Conservation (phyloP, 2,329 filamentous ascomycete genomes). For the Atkinsonella texensis region DNA sequence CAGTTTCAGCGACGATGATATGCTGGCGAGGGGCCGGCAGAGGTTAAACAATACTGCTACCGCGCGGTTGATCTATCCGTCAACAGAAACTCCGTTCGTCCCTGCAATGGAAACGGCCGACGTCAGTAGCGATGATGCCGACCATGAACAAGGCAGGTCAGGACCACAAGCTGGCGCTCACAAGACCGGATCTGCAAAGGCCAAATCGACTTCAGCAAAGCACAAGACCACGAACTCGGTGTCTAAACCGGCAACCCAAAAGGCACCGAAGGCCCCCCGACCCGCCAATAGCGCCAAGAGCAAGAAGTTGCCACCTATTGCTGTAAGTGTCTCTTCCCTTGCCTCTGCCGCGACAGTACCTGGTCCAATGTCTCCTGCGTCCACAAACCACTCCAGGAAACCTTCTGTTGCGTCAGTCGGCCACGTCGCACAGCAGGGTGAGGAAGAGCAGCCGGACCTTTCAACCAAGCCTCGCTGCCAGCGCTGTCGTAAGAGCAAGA, state of each 20-base stretch:
- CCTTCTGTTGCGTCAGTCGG: slow-evolving; percentile 54
- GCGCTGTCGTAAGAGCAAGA: slow-evolving; percentile 98
- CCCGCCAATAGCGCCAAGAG: slow-evolving; percentile 27
- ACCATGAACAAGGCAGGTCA: slow-evolving; percentile 17
- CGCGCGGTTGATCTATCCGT: slow-evolving; percentile 36
- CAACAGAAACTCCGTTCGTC: slow-evolving; percentile 40
- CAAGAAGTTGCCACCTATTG: slow-evolving; percentile 35
- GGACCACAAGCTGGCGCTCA: slow-evolving; percentile 22
- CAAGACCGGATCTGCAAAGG: slow-evolving; percentile 28
- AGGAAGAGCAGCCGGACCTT: slow-evolving; percentile 84
- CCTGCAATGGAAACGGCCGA: slow-evolving; percentile 36
- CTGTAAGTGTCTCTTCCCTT: slow-evolving; percentile 7
- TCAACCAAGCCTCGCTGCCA: slow-evolving; percentile 96
- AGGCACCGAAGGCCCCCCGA: slow-evolving; percentile 33
- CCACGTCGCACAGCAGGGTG: slow-evolving; percentile 40
- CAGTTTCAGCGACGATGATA: slow-evolving; percentile 51
- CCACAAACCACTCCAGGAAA: slow-evolving; percentile 63
- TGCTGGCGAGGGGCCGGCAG: slow-evolving; percentile 46
- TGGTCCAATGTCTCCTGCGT: slow-evolving; percentile 45
- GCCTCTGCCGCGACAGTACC: slow-evolving; percentile 23
- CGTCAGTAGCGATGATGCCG: slow-evolving; percentile 23
- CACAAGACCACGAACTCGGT: slow-evolving; percentile 22
- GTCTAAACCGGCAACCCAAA: slow-evolving; percentile 23
- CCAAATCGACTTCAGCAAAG: slow-evolving; percentile 26
- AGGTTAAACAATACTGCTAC: slow-evolving; percentile 35